Evolutionary conservation across 1,284 basidiomycete genomes (phyloP).

Genomic region (Gomphus sp.): DNA sequence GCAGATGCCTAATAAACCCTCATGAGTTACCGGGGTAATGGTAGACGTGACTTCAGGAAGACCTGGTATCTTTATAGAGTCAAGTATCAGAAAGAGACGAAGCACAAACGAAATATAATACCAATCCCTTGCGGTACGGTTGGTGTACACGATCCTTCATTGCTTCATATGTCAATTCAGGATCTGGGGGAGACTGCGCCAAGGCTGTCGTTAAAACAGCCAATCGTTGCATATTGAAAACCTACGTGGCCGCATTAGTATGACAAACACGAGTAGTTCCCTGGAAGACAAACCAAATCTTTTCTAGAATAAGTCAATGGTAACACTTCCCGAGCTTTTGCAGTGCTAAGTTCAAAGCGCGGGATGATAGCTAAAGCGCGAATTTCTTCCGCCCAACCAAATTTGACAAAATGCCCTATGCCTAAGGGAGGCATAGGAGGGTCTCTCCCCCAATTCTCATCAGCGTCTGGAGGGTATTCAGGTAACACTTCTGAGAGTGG

Average conservation of each 20-base stretch:
- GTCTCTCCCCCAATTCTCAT: constrained; percentile 80
- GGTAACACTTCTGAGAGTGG: constrained; percentile 95
- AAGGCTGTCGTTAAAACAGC: constrained; percentile 98
- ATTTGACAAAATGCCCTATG: constrained; percentile 93
- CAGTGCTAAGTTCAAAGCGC: constrained; percentile 93
- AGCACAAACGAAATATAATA: constrained; percentile 26
- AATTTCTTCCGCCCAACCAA: constrained; percentile 82
- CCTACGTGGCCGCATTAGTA: constrained; percentile 37
- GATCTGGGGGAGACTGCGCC: constrained; percentile 83
- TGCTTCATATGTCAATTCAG: constrained; percentile 94
- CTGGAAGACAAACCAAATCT: constrained; percentile 66
- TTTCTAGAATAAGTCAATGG: constrained; percentile 80
- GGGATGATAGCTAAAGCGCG: constrained; percentile 95
- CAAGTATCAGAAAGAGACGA: neutral
- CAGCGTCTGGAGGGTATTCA: constrained; percentile 91
- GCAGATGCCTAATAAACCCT: constrained; percentile 93
- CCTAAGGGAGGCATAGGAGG: constrained; percentile 85
- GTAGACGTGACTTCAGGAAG: constrained; percentile 82
- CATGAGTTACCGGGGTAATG: constrained; percentile 84
- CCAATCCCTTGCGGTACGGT: constrained; percentile 86
- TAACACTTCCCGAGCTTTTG: constrained; percentile 85
- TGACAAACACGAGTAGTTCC: neutral
- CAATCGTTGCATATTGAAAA: constrained; percentile 96
- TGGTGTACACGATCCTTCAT: constrained; percentile 99
- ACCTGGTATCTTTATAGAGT: constrained; percentile 76